Evolutionary conservation across 2,329 filamentous ascomycete species (phyloP).

Genomic region (Diaporthe sp.): DNA sequence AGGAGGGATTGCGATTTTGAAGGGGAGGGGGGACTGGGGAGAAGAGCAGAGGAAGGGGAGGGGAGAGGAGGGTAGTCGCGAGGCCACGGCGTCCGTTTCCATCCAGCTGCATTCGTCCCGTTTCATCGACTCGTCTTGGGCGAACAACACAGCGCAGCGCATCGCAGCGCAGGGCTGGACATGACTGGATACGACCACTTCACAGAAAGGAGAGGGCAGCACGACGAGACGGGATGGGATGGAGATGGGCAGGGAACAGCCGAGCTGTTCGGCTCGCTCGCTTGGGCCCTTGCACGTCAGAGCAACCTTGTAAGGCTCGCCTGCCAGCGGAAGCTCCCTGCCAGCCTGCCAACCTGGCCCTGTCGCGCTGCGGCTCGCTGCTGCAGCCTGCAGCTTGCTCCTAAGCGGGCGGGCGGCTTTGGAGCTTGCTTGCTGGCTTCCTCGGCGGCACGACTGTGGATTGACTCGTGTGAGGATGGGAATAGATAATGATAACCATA

Average conservation of each 20-base stretch:
- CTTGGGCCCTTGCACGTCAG: slow-evolving; percentile 31
- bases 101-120: slow-evolving; percentile 30
- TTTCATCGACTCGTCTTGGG: slow-evolving; percentile 26
- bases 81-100: slow-evolving; percentile 6
- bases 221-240: slow-evolving; percentile 16
- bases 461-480: slow-evolving; percentile 18
- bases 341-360: slow-evolving; percentile 12
- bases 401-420: background rate
- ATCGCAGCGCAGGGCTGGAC: background rate
- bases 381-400: background rate
- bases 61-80: background rate
- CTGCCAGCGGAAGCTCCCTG: background rate
- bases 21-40: background rate
- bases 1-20: background rate
- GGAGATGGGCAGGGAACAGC: slow-evolving; percentile 12
- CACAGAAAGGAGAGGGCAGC: slow-evolving; percentile 12
- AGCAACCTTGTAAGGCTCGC: slow-evolving; percentile 20
- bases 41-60: background rate
- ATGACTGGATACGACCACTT: slow-evolving; percentile 18
- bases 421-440: slow-evolving; percentile 5
- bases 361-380: slow-evolving; percentile 1
- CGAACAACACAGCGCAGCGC: slow-evolving; percentile 19
- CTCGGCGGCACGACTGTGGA: background rate
- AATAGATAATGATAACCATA: background rate
- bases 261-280: slow-evolving; percentile 22